Conservation (phyloP, 2,329 filamentous ascomycete species). For the Aspergillus neoniger region DNA sequence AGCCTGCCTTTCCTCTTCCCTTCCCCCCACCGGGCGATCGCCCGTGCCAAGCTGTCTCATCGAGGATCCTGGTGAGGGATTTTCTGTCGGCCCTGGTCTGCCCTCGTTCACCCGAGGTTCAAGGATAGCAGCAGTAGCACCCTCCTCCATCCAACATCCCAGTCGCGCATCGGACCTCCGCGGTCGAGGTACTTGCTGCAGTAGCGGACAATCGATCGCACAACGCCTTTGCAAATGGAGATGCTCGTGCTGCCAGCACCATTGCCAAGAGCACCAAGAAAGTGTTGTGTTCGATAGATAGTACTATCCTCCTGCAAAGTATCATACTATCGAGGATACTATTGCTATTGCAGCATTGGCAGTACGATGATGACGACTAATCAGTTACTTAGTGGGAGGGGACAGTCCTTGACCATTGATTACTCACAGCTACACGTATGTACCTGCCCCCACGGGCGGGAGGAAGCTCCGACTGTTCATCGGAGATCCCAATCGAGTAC, state of each 20-base stretch:
- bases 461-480: slow-evolving; percentile 4
- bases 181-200: background rate
- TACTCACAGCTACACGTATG: background rate
- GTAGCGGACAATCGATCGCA: background rate
- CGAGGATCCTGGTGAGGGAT: slow-evolving; percentile 38
- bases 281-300: too few relatives aligned
- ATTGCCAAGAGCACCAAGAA: background rate
- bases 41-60: slow-evolving; percentile 34
- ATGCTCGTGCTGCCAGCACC: background rate
- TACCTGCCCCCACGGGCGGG: slow-evolving; percentile 5
- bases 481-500: background rate
- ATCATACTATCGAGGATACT: too few relatives aligned
- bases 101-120: slow-evolving; percentile 1
- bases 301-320: too few relatives aligned
- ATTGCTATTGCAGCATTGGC: too few relatives aligned
- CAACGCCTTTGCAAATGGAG: too few relatives aligned
- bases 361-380: too few relatives aligned
- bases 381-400: too few relatives aligned
- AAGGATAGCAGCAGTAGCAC: background rate
- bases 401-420: background rate
- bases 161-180: background rate
- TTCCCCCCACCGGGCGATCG: slow-evolving; percentile 33
- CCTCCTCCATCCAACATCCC: background rate
- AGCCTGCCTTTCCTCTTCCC: background rate
- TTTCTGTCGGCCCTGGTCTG: slow-evolving; percentile 21